phyloP scores from a whole-genome alignment of 2,329 filamentous ascomycete species.

The Seiridium cupressi region DNA sequence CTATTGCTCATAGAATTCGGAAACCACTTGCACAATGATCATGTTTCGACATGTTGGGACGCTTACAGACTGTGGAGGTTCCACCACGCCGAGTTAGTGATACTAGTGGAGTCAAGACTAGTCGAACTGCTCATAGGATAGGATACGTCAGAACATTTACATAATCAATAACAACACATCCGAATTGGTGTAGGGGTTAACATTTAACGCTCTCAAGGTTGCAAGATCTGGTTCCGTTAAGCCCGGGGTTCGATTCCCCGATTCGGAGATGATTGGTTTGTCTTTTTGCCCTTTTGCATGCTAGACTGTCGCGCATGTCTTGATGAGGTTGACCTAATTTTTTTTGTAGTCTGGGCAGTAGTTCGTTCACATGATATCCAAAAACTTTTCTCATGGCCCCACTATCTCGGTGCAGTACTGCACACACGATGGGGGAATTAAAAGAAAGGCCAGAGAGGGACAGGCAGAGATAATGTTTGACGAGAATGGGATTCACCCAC shows the following conservation, averaged over 20 bases:
- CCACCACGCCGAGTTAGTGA: not conserved
- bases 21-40: too few relatives aligned
- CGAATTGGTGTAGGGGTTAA: conserved; percentile 35
- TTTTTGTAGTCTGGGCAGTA: too few relatives aligned
- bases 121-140: not conserved
- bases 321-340: too few relatives aligned
- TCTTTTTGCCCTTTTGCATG: not conserved
- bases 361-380: not conserved
- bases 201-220: conserved; percentile 30
- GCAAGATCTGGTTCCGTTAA: conserved; percentile 17
- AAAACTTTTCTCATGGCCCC: not conserved
- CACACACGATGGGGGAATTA: not conserved
- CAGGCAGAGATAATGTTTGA: not conserved
- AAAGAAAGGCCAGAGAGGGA: not conserved
- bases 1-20: too few relatives aligned
- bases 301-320: not conserved
- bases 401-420: not conserved
- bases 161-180: conserved; percentile 3
- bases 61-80: not conserved
- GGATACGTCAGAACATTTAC: too few relatives aligned
- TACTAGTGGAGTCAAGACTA: not conserved
- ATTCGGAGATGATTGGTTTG: conserved; percentile 16
- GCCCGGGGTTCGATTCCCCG: conserved; percentile 28
- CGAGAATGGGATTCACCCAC: not conserved
- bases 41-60: too few relatives aligned